Percentiles rank a stretch among this genome's conserved stretches.
Evolutionary conservation across 176 grass and related monocot species (phyloP).

Genomic region (Ensete ventricosum): DNA sequence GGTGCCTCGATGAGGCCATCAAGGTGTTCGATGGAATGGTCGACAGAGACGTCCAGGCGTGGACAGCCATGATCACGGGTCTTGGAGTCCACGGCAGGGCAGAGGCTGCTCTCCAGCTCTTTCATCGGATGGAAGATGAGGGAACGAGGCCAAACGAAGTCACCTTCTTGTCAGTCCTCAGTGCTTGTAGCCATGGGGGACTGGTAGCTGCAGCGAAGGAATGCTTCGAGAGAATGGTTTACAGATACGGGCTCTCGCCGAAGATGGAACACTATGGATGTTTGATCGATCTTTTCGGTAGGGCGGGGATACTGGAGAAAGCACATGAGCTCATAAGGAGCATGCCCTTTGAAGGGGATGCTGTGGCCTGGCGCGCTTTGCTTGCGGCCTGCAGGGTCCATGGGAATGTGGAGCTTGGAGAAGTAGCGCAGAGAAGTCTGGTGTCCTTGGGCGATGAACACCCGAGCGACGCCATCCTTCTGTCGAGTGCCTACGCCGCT

Average conservation of each 20-base stretch:
- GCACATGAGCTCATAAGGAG: slow-evolving; percentile 20
- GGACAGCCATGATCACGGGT: slow-evolving; percentile 23
- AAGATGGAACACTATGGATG: slow-evolving; percentile 20
- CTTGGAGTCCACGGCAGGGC: slow-evolving; percentile 16
- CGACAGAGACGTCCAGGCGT: slow-evolving; percentile 18
- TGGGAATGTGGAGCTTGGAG: slow-evolving; percentile 37
- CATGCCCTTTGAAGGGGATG: slow-evolving; percentile 26
- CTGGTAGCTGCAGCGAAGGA: slow-evolving; percentile 15
- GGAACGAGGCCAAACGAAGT: slow-evolving; percentile 13
- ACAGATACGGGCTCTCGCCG: not conserved
- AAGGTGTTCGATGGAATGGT: slow-evolving; percentile 13
- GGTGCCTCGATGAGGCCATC: slow-evolving; percentile 14
- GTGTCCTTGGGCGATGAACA: slow-evolving; percentile 29
- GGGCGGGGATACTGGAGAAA: slow-evolving; percentile 17
- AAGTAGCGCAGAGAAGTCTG: slow-evolving; percentile 18
- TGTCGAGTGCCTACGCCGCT: slow-evolving; percentile 39
- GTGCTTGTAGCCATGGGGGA: slow-evolving; percentile 18
- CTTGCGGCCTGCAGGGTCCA: slow-evolving; percentile 61
- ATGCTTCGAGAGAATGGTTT: slow-evolving; percentile 21
- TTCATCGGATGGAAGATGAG: slow-evolving; percentile 12
- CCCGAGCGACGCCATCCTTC: slow-evolving; percentile 43
- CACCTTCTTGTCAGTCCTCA: slow-evolving; percentile 19
- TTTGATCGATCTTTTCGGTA: slow-evolving; percentile 17
- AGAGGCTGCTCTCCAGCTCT: slow-evolving; percentile 11
- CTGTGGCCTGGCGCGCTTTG: slow-evolving; percentile 37